These are phyloP conservation scores for Umbelopsis isabellina DNA, from an alignment of 192 early-diverging fungal species.

Conservation along the genomic window DNA sequence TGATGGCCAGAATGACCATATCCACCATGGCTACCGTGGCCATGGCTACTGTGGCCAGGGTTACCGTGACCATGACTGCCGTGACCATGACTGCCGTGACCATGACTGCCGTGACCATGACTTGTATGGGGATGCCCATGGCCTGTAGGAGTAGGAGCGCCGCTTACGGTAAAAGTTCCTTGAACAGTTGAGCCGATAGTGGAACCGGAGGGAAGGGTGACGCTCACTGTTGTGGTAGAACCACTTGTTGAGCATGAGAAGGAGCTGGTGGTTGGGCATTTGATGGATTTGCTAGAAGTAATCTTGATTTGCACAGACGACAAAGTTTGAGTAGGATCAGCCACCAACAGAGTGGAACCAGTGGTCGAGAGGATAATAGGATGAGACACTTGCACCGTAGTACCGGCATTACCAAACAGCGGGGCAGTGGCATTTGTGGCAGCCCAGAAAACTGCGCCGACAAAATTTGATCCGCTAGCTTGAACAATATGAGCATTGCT, in stretches of 20 bases:
- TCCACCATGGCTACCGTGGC: no score
- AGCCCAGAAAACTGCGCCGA: slow-evolving; percentile 26
- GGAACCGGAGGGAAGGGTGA: slow-evolving; percentile 3
- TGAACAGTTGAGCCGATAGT: slow-evolving; percentile 16
- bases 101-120: no score
- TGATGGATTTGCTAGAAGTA: background rate
- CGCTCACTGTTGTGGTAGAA: background rate
- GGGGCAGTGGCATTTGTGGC: slow-evolving; percentile 1
- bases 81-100: no score
- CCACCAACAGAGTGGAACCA: background rate
- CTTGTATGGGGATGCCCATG: no score
- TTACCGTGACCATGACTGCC: no score
- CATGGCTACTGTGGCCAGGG: no score
- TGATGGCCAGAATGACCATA: no score
- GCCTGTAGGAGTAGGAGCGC: no score
- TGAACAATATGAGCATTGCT: slow-evolving; percentile 17
- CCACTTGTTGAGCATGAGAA: slow-evolving; percentile 1
- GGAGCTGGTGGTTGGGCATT: background rate
- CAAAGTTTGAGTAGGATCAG: slow-evolving; percentile 30
- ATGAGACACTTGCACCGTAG: slow-evolving; percentile 8
- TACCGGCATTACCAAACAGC: background rate
- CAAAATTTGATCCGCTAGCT: background rate
- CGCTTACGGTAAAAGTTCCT: background rate
- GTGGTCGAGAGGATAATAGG: background rate
- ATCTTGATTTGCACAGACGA: background rate